Evolutionary conservation across 495 filamentous ascomycete species (phyloP).

Genomic region (Lophium mytilinum): DNA sequence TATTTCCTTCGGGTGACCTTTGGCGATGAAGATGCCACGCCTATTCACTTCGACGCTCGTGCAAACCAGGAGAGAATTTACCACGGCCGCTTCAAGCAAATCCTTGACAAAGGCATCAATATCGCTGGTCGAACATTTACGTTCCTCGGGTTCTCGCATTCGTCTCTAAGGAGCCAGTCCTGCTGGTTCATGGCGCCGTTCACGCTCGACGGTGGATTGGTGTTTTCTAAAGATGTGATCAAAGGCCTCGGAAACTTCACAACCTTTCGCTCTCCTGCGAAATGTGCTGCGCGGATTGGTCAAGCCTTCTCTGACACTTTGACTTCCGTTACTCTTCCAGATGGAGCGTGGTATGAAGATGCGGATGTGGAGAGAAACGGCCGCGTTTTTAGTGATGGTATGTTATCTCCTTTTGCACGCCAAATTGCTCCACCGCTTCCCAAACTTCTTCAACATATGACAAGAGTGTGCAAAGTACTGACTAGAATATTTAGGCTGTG

Average conservation of each 20-base stretch:
- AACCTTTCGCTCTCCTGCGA: slow-evolving; percentile 56
- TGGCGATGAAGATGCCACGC: slow-evolving; percentile 62
- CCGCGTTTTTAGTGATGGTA: slow-evolving; percentile 63
- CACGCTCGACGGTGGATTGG: slow-evolving; percentile 35
- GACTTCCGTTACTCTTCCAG: slow-evolving; percentile 41
- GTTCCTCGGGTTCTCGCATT: slow-evolving; percentile 78
- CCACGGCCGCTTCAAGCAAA: slow-evolving; percentile 46
- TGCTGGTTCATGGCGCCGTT: slow-evolving; percentile 74
- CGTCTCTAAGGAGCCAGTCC: slow-evolving; percentile 58
- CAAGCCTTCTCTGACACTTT: slow-evolving; percentile 76
- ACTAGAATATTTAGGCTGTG: slow-evolving; percentile 40
- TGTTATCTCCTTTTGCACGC: no score
- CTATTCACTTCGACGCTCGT: slow-evolving; percentile 48
- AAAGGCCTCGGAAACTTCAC: slow-evolving; percentile 56
- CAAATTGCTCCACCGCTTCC: no score
- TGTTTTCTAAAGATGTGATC: slow-evolving; percentile 47
- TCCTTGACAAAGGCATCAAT: slow-evolving; percentile 48
- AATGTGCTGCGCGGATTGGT: slow-evolving; percentile 73
- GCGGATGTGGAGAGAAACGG: slow-evolving; percentile 24
- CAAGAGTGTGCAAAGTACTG: no score
- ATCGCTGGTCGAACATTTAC: slow-evolving; percentile 56
- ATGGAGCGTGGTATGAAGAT: slow-evolving; percentile 22
- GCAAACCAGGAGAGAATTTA: slow-evolving; percentile 49
- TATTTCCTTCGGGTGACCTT: slow-evolving; percentile 66
- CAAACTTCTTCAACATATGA: no score